Evolutionary conservation across 257 asterid genomes (phyloP).

Genomic region (Lantana camara): DNA sequence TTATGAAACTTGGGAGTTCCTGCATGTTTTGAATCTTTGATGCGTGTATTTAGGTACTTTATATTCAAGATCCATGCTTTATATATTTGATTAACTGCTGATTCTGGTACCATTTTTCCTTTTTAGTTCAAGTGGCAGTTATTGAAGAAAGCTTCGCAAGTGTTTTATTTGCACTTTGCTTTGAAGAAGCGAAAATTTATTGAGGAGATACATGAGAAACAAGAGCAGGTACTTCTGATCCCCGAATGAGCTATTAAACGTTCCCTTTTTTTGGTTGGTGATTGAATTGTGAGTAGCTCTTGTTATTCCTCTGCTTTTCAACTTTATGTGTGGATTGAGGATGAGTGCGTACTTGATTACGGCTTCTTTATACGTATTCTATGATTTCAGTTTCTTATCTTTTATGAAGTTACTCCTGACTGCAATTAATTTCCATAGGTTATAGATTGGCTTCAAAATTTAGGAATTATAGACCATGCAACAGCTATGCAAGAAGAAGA

Average conservation of each 20-base stretch:
- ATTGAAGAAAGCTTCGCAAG: conserved; percentile 65
- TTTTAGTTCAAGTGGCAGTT: conserved; percentile 68
- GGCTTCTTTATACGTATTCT: not conserved
- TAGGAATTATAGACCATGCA: conserved; percentile 61
- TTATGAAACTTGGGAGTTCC: not conserved
- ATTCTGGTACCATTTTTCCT: conserved; percentile 13
- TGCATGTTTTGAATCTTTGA: not conserved
- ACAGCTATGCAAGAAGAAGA: conserved; percentile 57
- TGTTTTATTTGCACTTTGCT: conserved; percentile 55
- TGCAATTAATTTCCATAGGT: conserved; percentile 45
- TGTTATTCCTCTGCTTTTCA: conserved; percentile 1
- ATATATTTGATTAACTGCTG: conserved; percentile 12
- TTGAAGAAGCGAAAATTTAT: conserved; percentile 56
- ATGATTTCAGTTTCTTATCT: conserved; percentile 7
- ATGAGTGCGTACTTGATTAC: not conserved
- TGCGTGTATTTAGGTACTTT: not conserved
- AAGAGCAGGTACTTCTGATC: conserved; percentile 54
- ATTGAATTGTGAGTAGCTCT: not conserved
- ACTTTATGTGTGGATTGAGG: conserved; percentile 1
- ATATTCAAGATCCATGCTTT: not conserved
- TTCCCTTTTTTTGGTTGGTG: not conserved
- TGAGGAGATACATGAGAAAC: conserved; percentile 69
- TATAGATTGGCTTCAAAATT: conserved; percentile 68
- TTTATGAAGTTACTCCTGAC: conserved; percentile 25
- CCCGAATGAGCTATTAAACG: not conserved